Evolutionary conservation across 1,284 basidiomycete genomes (phyloP).

Genomic region (Stygiomarasmius scandens): DNA sequence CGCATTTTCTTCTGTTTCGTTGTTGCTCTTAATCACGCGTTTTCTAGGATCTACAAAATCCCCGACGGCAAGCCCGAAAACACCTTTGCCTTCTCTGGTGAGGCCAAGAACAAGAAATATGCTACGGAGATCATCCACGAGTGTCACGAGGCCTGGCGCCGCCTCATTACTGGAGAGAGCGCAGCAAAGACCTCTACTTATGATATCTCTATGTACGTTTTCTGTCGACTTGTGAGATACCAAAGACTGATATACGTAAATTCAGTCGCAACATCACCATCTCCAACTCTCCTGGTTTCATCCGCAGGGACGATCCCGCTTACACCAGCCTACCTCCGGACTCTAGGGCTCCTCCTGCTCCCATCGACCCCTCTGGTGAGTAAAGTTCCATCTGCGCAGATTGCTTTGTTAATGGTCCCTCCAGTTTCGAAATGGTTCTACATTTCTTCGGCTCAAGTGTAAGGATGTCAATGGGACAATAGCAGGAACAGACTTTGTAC

Average conservation of each 20-base stretch:
- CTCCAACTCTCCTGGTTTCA: constrained; percentile 74
- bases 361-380: constrained; percentile 87
- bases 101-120: constrained; percentile 99
- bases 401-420: constrained; percentile 36
- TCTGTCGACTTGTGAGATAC: constrained; percentile 6
- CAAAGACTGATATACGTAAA: constrained; percentile 5
- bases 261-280: constrained; percentile 72
- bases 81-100: constrained; percentile 98
- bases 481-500: neutral
- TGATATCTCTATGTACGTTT: constrained; percentile 79
- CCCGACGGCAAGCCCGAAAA: constrained; percentile 99
- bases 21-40: constrained; percentile 2
- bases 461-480: constrained; percentile 4
- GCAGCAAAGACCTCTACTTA: constrained; percentile 71
- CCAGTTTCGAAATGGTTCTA: constrained; percentile 92
- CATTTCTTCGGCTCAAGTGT: constrained; percentile 83
- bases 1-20: constrained; percentile 16
- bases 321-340: constrained; percentile 78
- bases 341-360: constrained; percentile 80
- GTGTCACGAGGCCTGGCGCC: constrained; percentile 98
- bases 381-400: constrained; percentile 25
- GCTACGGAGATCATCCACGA: constrained; percentile 99
- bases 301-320: constrained; percentile 62
- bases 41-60: constrained; percentile 91
- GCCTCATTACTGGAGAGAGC: constrained; percentile 83